phyloP scores from a whole-genome alignment of 495 filamentous ascomycete species.

The Cladorrhinum samala region DNA sequence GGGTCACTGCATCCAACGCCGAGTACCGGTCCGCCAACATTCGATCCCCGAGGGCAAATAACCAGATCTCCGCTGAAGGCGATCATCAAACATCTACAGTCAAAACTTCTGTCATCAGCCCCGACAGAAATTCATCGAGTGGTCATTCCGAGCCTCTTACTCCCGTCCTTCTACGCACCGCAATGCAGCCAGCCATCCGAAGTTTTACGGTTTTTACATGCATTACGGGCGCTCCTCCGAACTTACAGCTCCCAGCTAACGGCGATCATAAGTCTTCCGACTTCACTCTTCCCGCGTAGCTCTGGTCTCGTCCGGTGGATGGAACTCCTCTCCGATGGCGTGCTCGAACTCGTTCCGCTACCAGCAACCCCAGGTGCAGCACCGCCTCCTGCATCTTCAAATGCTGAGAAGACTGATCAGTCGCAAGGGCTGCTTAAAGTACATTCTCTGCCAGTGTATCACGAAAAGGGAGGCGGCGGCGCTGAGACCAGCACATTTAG shows the following conservation, averaged over 20 bases:
- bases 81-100: constrained; percentile 56
- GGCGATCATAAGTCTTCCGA: constrained; percentile 69
- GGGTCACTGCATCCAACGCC: constrained; percentile 41
- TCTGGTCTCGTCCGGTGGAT: constrained; percentile 81
- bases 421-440: constrained; percentile 81
- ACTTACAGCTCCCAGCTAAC: constrained; percentile 60
- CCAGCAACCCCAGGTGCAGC: constrained; percentile 58
- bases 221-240: constrained; percentile 66
- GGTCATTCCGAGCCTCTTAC: constrained; percentile 75
- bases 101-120: constrained; percentile 51
- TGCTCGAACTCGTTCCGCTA: constrained; percentile 83
- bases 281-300: constrained; percentile 72
- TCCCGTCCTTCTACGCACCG: constrained; percentile 72
- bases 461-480: constrained; percentile 79
- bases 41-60: constrained; percentile 8
- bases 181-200: constrained; percentile 59
- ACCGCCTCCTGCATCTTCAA: constrained; percentile 23
- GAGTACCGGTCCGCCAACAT: constrained; percentile 27
- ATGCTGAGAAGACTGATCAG: constrained; percentile 53
- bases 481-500: constrained; percentile 60
- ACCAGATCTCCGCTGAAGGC: constrained; percentile 53
- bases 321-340: constrained; percentile 78
- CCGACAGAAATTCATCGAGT: constrained; percentile 68
- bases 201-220: constrained; percentile 78
- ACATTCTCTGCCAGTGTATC: constrained; percentile 74